phyloP scores from a whole-genome alignment of 768 basidiomycete species.

The Boletus barrowsii region DNA sequence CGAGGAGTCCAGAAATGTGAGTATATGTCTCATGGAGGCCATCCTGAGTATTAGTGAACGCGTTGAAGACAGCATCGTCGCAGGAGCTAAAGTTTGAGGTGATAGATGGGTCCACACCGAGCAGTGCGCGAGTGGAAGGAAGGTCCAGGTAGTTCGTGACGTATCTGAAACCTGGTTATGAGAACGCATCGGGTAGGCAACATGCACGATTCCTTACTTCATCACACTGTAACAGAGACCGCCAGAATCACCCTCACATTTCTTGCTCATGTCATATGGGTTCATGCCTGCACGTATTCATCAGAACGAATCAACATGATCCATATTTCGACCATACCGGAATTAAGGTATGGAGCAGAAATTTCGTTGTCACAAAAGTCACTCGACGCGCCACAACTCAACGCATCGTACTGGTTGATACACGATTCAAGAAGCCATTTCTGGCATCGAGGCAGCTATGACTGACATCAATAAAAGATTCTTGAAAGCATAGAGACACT shows the following conservation, averaged over 20 bases:
- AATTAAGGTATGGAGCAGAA: constrained; percentile 21
- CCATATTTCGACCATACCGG: constrained; percentile 30
- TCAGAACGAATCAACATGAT: not conserved
- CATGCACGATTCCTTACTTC: constrained; percentile 24
- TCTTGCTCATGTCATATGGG: constrained; percentile 67
- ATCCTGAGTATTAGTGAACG: constrained; percentile 50
- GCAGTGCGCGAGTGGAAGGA: constrained; percentile 45
- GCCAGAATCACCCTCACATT: constrained; percentile 50
- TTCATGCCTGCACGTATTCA: constrained; percentile 39
- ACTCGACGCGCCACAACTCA: constrained; percentile 66
- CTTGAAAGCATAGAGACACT: constrained; percentile 1
- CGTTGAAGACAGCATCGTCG: constrained; percentile 40
- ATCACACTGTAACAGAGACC: constrained; percentile 51
- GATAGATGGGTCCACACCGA: constrained; percentile 60
- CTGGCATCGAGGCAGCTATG: constrained; percentile 70
- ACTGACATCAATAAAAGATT: not conserved
- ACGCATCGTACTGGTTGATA: constrained; percentile 61
- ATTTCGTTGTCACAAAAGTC: constrained; percentile 60
- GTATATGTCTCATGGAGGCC: constrained; percentile 29
- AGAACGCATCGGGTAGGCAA: not conserved
- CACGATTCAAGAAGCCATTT: constrained; percentile 56
- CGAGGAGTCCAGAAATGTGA: constrained; percentile 54
- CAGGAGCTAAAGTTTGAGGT: constrained; percentile 40
- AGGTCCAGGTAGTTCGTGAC: constrained; percentile 63
- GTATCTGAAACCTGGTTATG: constrained; percentile 35